A percentile compares a stretch with the other conserved stretches of the same genome.
Conservation (phyloP, 768 basidiomycete species). For the Lactarius sanguifluus region DNA sequence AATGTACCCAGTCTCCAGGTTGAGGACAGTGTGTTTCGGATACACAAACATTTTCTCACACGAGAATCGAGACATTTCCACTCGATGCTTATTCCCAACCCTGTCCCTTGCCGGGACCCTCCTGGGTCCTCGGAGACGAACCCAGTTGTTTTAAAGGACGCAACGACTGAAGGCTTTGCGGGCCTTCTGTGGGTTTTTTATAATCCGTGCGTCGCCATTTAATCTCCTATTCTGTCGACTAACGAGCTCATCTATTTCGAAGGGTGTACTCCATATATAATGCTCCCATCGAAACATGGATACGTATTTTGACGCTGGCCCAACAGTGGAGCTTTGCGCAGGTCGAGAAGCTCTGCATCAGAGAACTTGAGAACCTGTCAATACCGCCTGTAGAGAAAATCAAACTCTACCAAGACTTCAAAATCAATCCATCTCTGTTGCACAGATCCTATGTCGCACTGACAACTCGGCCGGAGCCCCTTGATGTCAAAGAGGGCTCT, state of each 20-base stretch:
- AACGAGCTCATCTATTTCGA: neutral
- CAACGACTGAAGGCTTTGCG: constrained; percentile 32
- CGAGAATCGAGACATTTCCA: constrained; percentile 55
- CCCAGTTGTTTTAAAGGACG: constrained; percentile 34
- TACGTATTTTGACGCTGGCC: constrained; percentile 50
- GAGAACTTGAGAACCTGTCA: constrained; percentile 48
- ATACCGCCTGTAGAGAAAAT: constrained; percentile 57
- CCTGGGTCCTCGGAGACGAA: constrained; percentile 35
- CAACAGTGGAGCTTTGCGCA: constrained; percentile 55
- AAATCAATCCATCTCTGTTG: constrained; percentile 49
- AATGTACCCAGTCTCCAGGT: constrained; percentile 41
- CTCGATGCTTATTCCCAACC: constrained; percentile 25
- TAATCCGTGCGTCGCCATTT: constrained; percentile 34
- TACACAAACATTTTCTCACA: constrained; percentile 64
- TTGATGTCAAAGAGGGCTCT: constrained; percentile 53
- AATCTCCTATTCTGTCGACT: constrained; percentile 34
- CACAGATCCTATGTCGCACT: constrained; percentile 54
- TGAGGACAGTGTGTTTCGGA: constrained; percentile 53
- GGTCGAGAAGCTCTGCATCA: constrained; percentile 50
- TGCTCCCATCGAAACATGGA: constrained; percentile 52
- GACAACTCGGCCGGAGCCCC: constrained; percentile 49
- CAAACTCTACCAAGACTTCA: constrained; percentile 52
- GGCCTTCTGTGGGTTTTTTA: constrained; percentile 37
- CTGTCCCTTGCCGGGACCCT: constrained; percentile 31
- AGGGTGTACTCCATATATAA: constrained; percentile 60